These are phyloP conservation scores for Elongisporangium undulatum DNA, from an alignment of 352 stramenopile species.

Conservation along the genomic window DNA sequence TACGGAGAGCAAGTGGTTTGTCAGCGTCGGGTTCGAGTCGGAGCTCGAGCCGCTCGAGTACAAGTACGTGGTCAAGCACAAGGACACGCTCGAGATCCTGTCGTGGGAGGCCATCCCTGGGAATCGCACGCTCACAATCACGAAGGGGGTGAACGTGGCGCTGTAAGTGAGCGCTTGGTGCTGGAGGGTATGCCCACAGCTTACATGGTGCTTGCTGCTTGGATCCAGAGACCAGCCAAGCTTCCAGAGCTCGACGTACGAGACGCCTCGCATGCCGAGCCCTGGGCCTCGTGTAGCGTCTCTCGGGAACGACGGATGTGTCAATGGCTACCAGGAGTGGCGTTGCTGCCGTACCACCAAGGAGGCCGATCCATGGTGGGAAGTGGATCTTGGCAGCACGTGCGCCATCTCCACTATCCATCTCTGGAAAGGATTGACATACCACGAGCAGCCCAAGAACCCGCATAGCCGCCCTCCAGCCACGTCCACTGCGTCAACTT, in stretches of 20 bases:
- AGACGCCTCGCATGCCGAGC: constrained; percentile 20
- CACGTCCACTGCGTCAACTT: constrained; percentile 25
- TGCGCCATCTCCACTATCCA: constrained; percentile 34
- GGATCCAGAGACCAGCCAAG: constrained; percentile 20
- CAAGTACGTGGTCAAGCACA: constrained; percentile 69
- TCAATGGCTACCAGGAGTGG: constrained; percentile 67
- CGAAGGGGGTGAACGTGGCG: constrained; percentile 38
- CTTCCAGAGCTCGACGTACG: constrained; percentile 59
- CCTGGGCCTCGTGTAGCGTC: constrained; percentile 34
- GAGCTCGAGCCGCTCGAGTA: constrained; percentile 49
- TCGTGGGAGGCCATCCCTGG: constrained; percentile 74
- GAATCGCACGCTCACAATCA: constrained; percentile 54
- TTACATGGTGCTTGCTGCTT: background rate
- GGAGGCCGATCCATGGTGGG: constrained; percentile 62
- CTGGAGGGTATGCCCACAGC: background rate
- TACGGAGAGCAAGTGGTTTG: constrained; percentile 34
- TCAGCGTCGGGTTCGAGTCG: constrained; percentile 20
- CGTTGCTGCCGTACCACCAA: constrained; percentile 54
- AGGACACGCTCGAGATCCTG: constrained; percentile 27
- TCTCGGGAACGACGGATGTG: constrained; percentile 63
- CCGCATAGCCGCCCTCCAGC: constrained; percentile 29
- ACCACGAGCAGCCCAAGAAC: constrained; percentile 57
- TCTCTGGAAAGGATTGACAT: constrained; percentile 71
- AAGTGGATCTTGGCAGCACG: constrained; percentile 51
- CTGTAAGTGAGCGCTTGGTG: constrained; percentile 27